Conservation (phyloP, 2,329 filamentous ascomycete species). For the Endothia cerciana region DNA sequence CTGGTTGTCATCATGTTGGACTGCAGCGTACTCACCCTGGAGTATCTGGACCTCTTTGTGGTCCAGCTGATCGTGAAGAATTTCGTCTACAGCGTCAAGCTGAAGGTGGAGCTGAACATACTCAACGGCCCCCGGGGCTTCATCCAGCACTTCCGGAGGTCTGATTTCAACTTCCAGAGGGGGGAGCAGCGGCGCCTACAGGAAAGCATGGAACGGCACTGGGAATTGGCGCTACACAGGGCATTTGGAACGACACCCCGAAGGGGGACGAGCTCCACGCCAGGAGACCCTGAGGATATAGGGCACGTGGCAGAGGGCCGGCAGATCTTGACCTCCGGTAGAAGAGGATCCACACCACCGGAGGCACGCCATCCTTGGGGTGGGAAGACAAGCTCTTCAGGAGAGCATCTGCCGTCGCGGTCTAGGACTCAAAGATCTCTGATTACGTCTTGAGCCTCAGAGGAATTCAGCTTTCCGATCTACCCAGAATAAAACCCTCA, state of each 20-base stretch:
- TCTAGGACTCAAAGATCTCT: too few relatives aligned
- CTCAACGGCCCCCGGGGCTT: conserved; percentile 44
- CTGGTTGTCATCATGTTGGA: conserved; percentile 47
- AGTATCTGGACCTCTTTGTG: conserved; percentile 45
- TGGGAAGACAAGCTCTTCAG: background rate
- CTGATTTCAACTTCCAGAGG: conserved; percentile 2
- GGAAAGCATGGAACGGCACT: conserved; percentile 20
- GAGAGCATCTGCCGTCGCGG: too few relatives aligned
- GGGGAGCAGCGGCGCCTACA: conserved; percentile 18
- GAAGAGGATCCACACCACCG: background rate
- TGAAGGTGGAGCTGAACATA: conserved; percentile 61
- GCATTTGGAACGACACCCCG: conserved; percentile 15
- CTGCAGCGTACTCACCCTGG: conserved; percentile 43
- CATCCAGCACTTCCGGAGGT: conserved; percentile 13
- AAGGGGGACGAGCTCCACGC: background rate
- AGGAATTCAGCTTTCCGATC: too few relatives aligned
- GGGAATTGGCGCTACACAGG: conserved; percentile 20
- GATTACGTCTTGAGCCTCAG: too few relatives aligned
- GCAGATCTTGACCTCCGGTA: background rate
- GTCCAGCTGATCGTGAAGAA: conserved; percentile 46
- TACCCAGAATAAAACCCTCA: too few relatives aligned
- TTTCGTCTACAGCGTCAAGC: conserved; percentile 49
- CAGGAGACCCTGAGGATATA: conserved; percentile 3
- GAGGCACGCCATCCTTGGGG: background rate
- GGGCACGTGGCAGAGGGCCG: conserved; percentile 16